Evolutionary conservation across 116 monocot genomes (phyloP), one percentile per base, ranked within the genome.

Genomic region (Dioscorea cayenensis): DNA sequence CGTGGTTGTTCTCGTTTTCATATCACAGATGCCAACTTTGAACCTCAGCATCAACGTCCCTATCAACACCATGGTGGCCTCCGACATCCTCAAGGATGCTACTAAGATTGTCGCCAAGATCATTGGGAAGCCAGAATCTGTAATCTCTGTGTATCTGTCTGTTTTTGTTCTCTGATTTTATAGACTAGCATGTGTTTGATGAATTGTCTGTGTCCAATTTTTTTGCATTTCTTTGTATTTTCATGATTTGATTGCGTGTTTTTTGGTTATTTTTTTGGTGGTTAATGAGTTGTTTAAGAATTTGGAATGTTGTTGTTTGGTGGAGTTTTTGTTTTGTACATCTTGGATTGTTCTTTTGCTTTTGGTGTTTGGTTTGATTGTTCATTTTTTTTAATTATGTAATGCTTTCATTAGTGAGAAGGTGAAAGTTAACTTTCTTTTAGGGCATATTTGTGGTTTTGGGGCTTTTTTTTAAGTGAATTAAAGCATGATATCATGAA

Each of bases 111-210:
- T 95, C 35, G 79, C 87, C 78, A 95, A 87, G 78, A 90, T 90
- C 75, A 92, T 95, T 43, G 90, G 95, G 67, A 95, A 95, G 76
- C 92, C 92, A 2, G 95, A 95, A 84, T 86, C 95, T 5, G 92
- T 95, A 55, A 76, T 69, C 58, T n/a, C 49, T 12, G 17, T 52
- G n/a, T 69, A 35, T 63, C 28, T 17, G 6, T 67, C 28, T 63
- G 28, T 28, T 25, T 37, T 48, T 61, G 2, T 10, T 28, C 12
- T 0, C 29, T 51, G 9, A 14, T 11, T 32, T 28, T 58, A 61
- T 14, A 3, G 48, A 35, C 48, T 69, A 51, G 14, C 21, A 71
- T n/a, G 29, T 84, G 79, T 82, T 82, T 66, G 77, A 75, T 72
- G 74, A 63, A 80, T 73, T 76, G 7, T 17, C 75, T 65, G 63